Conservation (phyloP, 1,284 basidiomycete genomes). For the Leccinum fallax region DNA sequence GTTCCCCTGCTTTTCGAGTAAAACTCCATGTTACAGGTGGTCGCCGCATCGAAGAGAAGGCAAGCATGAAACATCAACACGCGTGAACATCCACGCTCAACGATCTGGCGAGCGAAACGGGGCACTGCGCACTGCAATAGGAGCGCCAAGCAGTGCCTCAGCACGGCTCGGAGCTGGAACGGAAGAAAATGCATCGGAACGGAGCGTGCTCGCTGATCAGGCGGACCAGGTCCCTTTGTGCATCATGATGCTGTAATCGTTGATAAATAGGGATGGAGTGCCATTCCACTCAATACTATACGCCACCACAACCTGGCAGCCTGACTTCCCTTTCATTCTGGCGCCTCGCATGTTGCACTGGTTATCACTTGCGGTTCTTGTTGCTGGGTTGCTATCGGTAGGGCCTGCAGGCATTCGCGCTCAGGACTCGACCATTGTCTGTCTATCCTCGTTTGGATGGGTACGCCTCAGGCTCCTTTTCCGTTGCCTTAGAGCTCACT, state of each 20-base stretch:
- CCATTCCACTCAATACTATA: background rate
- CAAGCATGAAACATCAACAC: too few species aligned
- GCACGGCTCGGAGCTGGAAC: too few species aligned
- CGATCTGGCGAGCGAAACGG: too few species aligned
- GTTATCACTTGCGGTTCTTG: constrained; percentile 22
- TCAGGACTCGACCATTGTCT: constrained; percentile 21
- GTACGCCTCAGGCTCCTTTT: constrained; percentile 14
- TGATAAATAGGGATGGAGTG: constrained; percentile 14
- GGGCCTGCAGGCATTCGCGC: constrained; percentile 20
- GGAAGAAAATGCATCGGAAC: too few species aligned
- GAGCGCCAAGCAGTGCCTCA: too few species aligned
- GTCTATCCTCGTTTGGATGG: constrained; percentile 29
- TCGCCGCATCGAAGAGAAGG: too few species aligned
- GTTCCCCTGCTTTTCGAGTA: too few species aligned
- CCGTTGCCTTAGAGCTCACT: background rate
- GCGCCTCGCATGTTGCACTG: constrained; percentile 1
- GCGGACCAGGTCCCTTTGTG: constrained; percentile 1
- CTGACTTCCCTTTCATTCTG: constrained; percentile 13
- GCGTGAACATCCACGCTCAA: too few species aligned
- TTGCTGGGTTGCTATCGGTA: constrained; percentile 15
- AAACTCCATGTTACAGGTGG: too few species aligned
- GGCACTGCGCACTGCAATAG: too few species aligned
- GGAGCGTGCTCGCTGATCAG: background rate
- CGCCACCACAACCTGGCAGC: too few species aligned
- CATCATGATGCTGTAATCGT: constrained; percentile 7